Percentiles rank a stretch among this genome's conserved stretches.
Conservation (phyloP, 371 early-diverging fungal genomes). For the Blakeslea trispora region DNA sequence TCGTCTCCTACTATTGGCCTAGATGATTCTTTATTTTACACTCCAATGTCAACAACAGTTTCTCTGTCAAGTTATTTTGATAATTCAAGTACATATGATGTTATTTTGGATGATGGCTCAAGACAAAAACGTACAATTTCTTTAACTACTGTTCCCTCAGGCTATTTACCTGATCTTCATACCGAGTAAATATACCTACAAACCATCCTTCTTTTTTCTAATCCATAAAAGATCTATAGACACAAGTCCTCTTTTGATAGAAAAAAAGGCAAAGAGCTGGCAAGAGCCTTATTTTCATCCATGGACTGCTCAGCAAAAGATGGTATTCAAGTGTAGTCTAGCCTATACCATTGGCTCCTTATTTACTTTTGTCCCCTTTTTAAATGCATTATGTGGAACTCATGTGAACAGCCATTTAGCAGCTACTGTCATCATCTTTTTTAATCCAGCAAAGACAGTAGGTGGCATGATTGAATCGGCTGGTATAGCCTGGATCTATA, state of each 20-base stretch:
- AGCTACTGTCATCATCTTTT: slow-evolving; percentile 63
- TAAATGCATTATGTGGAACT: slow-evolving; percentile 46
- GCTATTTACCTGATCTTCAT: too few species aligned
- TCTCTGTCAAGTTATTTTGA: slow-evolving; percentile 16
- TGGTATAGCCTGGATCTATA: slow-evolving; percentile 50
- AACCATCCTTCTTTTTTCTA: too few species aligned
- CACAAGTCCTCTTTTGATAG: too few species aligned
- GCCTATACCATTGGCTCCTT: slow-evolving; percentile 64
- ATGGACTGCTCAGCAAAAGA: slow-evolving; percentile 37
- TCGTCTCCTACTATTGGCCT: too few species aligned
- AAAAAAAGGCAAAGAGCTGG: too few species aligned
- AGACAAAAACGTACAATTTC: slow-evolving; percentile 27
- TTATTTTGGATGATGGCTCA: slow-evolving; percentile 32
- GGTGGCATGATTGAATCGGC: slow-evolving; percentile 70
- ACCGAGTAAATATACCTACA: too few species aligned
- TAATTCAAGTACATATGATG: slow-evolving; percentile 23
- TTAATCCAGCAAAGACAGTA: slow-evolving; percentile 63
- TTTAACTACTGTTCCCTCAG: slow-evolving; percentile 27
- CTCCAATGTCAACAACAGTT: slow-evolving; percentile 16
- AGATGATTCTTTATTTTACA: too few species aligned
- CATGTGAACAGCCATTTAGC: slow-evolving; percentile 51
- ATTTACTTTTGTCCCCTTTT: slow-evolving; percentile 59
- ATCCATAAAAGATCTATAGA: too few species aligned
- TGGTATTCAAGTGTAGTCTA: slow-evolving; percentile 61
- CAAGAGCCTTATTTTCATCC: too few species aligned